Evolutionary conservation across 306 rosid species (phyloP), one percentile per base, ranked within the genome.

Genomic region (Sicyos edulis): DNA sequence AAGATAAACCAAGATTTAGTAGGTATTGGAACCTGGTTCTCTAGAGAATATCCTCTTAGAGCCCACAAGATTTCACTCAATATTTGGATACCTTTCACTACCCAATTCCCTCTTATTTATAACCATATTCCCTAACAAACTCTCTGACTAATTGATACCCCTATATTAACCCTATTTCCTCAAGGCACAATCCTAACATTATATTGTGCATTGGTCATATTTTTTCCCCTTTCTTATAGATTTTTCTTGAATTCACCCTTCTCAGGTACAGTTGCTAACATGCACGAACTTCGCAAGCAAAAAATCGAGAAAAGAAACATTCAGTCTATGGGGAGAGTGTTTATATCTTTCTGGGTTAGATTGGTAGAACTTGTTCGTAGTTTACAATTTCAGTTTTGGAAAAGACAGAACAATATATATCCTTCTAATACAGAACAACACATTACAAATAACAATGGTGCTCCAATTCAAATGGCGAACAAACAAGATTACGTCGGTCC

Each of bases 401-500:
- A 85, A 83, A 76, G 85, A 73, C 85, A 72, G 79, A 86, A 80
- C 81, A 80, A 80, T 74, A 82, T 81, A 81, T 79, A 86, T 82
- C 96, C 91, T 53, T 83, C 95, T 50, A 73, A 65, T 74, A 58
- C 78, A 49, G 44, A 52, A n/a, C 89, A 78, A 76, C 81, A 32
- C 76, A 74, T 52, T 69, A 42, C 81, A 1, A 78, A 73, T 59
- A 72, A 73, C 77, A 85, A 75, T 52, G 74, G 87, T 70, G 79
- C 78, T 61, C 79, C 84, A 73, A 87, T 57, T 22, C 88, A 83
- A 86, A 72, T 76, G 65, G 78, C 54, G 55, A 76, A 74, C 54
- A 90, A 85, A 83, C 86, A 82, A 70, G 95, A 93, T 59, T 34
- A 60, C 12, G 77, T 85, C 65, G 84, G 74, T 75, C 95, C 93